Evolutionary conservation across 768 basidiomycete genomes (phyloP), one percentile per base, ranked within the genome.

Genomic region (Xerocomus potaroensis): DNA sequence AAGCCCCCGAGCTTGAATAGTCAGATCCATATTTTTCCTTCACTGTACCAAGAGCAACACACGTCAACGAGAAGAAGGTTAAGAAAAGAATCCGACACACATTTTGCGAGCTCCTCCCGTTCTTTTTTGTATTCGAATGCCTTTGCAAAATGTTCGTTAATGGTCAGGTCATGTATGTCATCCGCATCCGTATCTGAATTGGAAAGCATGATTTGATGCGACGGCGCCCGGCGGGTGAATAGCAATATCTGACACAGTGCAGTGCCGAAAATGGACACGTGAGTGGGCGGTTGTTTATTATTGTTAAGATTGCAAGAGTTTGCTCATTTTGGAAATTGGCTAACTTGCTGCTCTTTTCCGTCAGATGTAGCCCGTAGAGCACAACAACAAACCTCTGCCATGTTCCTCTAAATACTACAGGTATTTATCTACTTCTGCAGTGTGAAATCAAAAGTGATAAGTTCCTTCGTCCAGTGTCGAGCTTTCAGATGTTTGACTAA

Each of bases 11-110:
- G 4, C 14, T 49, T 29, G 83, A 81, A 31, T 68, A 69, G 59
- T 88, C 85, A 0, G 86, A 87, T 18, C 89, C 87, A 63, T 93
- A 91, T 67, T 92, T 90, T 44, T 86, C 87, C 68, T 90, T 87
- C 41, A 93, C 91, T 91, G 22, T 6, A 19, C 2, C 33, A 34
- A 1, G 1, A 0, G 9, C 23, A 5, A 15, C 3, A 2, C 2
- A 11, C 19, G 39, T 50, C 36, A 54, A 34, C 11, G 3, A 9
- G 3, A 12, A 8, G 14, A 43, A 19, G 8, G 6, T n/a, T 23
- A 19, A 21, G 2, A 33, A 47, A 23, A 27, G 9, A 23, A 14
- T 16, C 18, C 6, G 22, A 75, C 84, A 50, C 53, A 91, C 90
- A 68, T 64, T 84, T 86, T 36, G 77, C 74, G 14, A 92, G 78